Evolutionary conservation across 2,329 filamentous ascomycete species (phyloP).

Genomic region (Nemania bipapillata): DNA sequence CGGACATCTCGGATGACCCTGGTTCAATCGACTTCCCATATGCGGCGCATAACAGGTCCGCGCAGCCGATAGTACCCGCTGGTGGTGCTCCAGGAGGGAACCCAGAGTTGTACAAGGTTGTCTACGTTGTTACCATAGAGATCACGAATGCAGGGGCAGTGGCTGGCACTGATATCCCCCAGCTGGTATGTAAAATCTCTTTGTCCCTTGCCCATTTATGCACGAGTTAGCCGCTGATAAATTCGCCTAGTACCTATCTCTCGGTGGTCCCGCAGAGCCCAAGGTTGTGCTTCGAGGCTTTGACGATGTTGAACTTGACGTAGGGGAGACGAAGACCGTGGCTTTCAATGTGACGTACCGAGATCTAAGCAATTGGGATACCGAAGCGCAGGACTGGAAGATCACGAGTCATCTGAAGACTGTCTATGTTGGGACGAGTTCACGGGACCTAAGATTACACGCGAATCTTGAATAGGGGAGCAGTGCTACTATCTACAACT

Average conservation of each 20-base stretch:
- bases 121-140: slow-evolving; percentile 73
- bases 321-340: slow-evolving; percentile 74
- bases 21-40: slow-evolving; percentile 65
- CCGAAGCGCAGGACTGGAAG: slow-evolving; percentile 80
- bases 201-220: neutral
- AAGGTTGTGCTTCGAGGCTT: slow-evolving; percentile 78
- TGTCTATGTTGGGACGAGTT: slow-evolving; percentile 64
- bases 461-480: neutral
- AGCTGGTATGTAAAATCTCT: slow-evolving; percentile 61
- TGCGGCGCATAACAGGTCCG: slow-evolving; percentile 68
- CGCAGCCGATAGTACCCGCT: slow-evolving; percentile 65
- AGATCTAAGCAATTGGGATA: slow-evolving; percentile 89
- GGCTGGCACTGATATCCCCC: slow-evolving; percentile 75
- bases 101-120: slow-evolving; percentile 71
- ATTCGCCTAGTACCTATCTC: slow-evolving; percentile 69
- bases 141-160: slow-evolving; percentile 76
- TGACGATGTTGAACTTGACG: slow-evolving; percentile 76
- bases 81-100: slow-evolving; percentile 70
- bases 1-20: slow-evolving; percentile 57
- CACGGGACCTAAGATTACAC: slow-evolving; percentile 43
- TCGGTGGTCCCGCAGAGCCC: slow-evolving; percentile 80
- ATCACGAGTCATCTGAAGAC: slow-evolving; percentile 62
- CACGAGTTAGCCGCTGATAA: slow-evolving; percentile 9
- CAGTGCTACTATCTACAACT: neutral
- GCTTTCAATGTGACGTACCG: slow-evolving; percentile 76